Evolutionary conservation across 352 stramenopile genomes (phyloP).

Genomic region (Sclerospora graminicola): DNA sequence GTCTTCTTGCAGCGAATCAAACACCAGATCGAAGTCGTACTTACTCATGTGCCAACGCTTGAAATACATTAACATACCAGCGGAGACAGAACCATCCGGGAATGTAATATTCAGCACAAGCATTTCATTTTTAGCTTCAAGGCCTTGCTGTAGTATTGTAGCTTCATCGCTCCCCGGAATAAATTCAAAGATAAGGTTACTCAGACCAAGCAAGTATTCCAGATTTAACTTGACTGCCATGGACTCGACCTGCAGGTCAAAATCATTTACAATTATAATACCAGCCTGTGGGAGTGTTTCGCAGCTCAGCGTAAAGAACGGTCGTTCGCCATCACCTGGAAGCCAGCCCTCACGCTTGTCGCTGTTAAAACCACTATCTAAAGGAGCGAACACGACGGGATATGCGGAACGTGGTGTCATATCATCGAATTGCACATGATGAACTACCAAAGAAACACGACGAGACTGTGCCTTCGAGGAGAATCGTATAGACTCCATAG

Average conservation of each 20-base stretch:
- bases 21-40: constrained; percentile 74
- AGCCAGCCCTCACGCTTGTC: constrained; percentile 81
- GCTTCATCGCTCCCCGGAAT: constrained; percentile 59
- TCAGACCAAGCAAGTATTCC: constrained; percentile 66
- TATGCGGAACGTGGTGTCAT: constrained; percentile 69
- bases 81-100: constrained; percentile 32
- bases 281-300: constrained; percentile 54
- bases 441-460: constrained; percentile 43
- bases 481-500: constrained; percentile 75
- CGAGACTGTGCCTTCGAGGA: constrained; percentile 40
- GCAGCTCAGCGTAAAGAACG: constrained; percentile 57
- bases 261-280: constrained; percentile 74
- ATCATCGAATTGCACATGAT: constrained; percentile 83
- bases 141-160: constrained; percentile 40
- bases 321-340: constrained; percentile 55
- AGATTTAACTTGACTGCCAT: constrained; percentile 70
- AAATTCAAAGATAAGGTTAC: constrained; percentile 68
- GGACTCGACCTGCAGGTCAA: constrained; percentile 58
- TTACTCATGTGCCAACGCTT: constrained; percentile 59
- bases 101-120: constrained; percentile 39
- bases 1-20: constrained; percentile 75
- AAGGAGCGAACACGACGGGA: constrained; percentile 59
- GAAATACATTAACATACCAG: constrained; percentile 75
- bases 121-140: constrained; percentile 54
- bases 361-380: constrained; percentile 83